Evolutionary conservation across 805 yeast genomes (phyloP).

Genomic region (Candida loeiensis): DNA sequence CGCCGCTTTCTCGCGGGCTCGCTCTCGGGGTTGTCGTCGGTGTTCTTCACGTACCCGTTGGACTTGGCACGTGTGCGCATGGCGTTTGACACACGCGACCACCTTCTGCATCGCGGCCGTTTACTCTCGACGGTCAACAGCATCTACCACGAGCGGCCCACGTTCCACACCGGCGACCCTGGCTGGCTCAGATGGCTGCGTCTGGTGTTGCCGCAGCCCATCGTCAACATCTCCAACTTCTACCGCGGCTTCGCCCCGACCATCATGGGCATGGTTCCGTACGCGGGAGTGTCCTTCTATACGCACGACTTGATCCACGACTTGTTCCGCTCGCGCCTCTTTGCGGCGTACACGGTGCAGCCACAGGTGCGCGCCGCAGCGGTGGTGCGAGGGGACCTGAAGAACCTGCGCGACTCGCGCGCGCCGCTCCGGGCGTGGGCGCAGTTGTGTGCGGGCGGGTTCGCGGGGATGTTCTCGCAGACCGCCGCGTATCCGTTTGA

Average conservation of each 20-base stretch:
- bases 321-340: slow-evolving; percentile 58
- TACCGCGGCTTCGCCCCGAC: slow-evolving; percentile 95
- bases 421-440: slow-evolving; percentile 85
- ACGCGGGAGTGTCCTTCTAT: slow-evolving; percentile 95
- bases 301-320: slow-evolving; percentile 93
- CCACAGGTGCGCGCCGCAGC: slow-evolving; percentile 8
- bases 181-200: slow-evolving; percentile 35
- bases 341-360: slow-evolving; percentile 52
- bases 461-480: slow-evolving; percentile 94
- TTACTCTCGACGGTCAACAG: slow-evolving; percentile 28
- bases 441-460: slow-evolving; percentile 88
- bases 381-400: slow-evolving; percentile 17
- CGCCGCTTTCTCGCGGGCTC: slow-evolving; percentile 88
- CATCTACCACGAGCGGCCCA: slow-evolving; percentile 37
- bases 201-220: slow-evolving; percentile 26
- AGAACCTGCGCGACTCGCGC: slow-evolving; percentile 40
- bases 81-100: slow-evolving; percentile 74
- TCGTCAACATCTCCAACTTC: slow-evolving; percentile 57
- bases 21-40: slow-evolving; percentile 82
- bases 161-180: slow-evolving; percentile 31
- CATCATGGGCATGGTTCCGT: slow-evolving; percentile 91
- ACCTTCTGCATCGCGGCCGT: slow-evolving; percentile 29
- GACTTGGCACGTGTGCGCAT: slow-evolving; percentile 87
- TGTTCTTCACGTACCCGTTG: slow-evolving; percentile 85
- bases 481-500: slow-evolving; percentile 97